phyloP scores from a whole-genome alignment of 768 basidiomycete genomes.

The Hydnomerulius pinastri region DNA sequence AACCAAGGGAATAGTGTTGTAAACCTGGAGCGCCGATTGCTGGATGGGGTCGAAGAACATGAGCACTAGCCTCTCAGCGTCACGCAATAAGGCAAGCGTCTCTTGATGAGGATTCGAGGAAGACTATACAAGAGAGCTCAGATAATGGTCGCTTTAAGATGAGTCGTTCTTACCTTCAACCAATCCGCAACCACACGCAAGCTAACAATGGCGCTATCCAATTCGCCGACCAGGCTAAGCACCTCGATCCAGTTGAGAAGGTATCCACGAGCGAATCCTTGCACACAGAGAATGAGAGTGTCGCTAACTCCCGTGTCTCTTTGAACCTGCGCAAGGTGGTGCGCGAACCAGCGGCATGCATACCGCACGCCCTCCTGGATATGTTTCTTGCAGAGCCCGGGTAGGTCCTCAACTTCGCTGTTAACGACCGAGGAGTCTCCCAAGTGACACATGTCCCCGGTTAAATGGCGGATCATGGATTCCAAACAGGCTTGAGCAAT shows the following conservation, averaged over 20 bases:
- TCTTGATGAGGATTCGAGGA: constrained; percentile 9
- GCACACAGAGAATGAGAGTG: constrained; percentile 9
- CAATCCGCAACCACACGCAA: constrained; percentile 13
- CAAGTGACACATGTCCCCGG: constrained; percentile 13
- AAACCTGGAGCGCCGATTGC: constrained; percentile 18
- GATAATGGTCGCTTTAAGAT: not conserved
- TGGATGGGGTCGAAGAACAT: constrained; percentile 22
- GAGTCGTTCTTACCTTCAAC: constrained; percentile 10
- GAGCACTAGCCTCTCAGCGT: constrained; percentile 20
- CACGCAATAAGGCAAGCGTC: constrained; percentile 9
- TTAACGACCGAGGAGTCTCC: constrained; percentile 13
- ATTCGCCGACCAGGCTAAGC: constrained; percentile 17
- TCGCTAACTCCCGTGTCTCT: constrained; percentile 3
- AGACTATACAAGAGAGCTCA: constrained; percentile 7
- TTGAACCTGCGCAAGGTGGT: constrained; percentile 15
- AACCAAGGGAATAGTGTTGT: constrained; percentile 12
- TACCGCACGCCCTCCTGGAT: constrained; percentile 18
- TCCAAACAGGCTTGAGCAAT: constrained; percentile 16
- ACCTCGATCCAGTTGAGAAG: constrained; percentile 22
- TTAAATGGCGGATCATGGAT: constrained; percentile 17
- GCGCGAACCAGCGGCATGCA: constrained; percentile 22
- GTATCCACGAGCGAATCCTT: constrained; percentile 7
- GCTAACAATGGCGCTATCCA: constrained; percentile 14
- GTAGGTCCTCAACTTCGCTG: constrained; percentile 14
- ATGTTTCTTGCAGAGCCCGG: constrained; percentile 9